These are phyloP conservation scores for Vanrija pseudolonga DNA, from an alignment of 1,284 basidiomycete genomes.

Conservation along the genomic window DNA sequence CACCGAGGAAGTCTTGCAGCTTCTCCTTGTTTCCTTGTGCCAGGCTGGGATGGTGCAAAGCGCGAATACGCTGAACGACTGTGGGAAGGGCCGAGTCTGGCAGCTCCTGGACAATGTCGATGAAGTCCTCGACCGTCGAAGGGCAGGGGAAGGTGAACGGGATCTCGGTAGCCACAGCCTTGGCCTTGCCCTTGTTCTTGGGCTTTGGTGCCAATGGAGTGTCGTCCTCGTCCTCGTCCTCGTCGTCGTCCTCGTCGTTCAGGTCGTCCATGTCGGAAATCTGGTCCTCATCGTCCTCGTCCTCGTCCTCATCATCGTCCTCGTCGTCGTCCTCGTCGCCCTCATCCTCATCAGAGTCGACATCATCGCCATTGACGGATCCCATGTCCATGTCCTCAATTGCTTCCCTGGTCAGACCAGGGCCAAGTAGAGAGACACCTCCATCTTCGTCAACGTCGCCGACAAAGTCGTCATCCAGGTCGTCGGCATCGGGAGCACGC, in stretches of 20 bases:
- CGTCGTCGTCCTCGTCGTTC: conserved; percentile 32
- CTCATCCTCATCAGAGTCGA: conserved; percentile 26
- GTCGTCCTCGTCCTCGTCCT: conserved; percentile 19
- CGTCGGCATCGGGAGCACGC: conserved; percentile 58
- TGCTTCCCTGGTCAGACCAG: conserved; percentile 52
- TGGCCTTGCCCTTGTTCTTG: conserved; percentile 48
- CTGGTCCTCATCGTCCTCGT: conserved; percentile 39
- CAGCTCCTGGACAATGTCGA: conserved; percentile 70
- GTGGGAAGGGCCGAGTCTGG: conserved; percentile 68
- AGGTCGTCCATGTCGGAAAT: conserved; percentile 33
- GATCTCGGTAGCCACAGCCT: conserved; percentile 59
- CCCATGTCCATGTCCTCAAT: conserved; percentile 33
- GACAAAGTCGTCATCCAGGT: conserved; percentile 86
- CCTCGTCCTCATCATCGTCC: conserved; percentile 30
- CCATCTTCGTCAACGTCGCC: conserved; percentile 53
- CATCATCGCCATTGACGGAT: not conserved
- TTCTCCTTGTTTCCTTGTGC: conserved; percentile 87
- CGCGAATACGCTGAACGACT: conserved; percentile 86
- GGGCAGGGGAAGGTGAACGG: conserved; percentile 94
- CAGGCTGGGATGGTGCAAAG: conserved; percentile 86
- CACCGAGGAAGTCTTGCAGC: conserved; percentile 73
- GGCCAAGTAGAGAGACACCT: conserved; percentile 51
- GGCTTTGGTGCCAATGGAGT: conserved; percentile 13
- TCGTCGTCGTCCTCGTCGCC: conserved; percentile 28
- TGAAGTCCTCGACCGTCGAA: conserved; percentile 76